Conservation (phyloP, 805 yeast species). For the Kazachstania psychrophila region DNA sequence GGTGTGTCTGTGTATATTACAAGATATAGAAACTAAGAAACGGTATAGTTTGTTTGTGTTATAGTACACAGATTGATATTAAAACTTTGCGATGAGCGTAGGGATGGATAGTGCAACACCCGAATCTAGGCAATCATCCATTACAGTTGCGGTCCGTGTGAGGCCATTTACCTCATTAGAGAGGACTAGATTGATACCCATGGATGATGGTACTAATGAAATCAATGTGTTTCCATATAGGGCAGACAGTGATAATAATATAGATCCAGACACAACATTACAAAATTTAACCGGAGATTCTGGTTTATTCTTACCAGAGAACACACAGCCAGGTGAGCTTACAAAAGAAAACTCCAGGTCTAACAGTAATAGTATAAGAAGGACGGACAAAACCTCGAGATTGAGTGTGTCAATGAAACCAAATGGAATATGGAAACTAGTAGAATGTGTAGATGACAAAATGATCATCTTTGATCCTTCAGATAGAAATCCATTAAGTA, state of each 20-base stretch:
- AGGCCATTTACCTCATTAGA: slow-evolving; percentile 70
- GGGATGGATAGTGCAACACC: background rate
- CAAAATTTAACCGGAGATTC: slow-evolving; percentile 3
- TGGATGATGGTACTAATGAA: background rate
- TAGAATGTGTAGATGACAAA: slow-evolving; percentile 73
- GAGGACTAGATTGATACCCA: slow-evolving; percentile 36
- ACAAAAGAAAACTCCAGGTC: background rate
- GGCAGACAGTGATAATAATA: too few species aligned
- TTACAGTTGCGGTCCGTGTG: slow-evolving; percentile 70
- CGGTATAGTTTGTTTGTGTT: too few species aligned
- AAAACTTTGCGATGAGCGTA: background rate
- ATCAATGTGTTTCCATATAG: too few species aligned
- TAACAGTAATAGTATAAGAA: background rate
- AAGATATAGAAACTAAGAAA: too few species aligned
- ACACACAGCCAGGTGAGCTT: background rate
- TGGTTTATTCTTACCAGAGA: background rate
- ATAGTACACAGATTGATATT: too few species aligned
- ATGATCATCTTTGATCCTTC: slow-evolving; percentile 86
- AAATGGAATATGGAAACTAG: slow-evolving; percentile 53
- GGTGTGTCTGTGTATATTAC: too few species aligned
- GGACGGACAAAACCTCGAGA: too few species aligned
- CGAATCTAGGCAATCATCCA: slow-evolving; percentile 43
- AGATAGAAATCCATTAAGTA: slow-evolving; percentile 48
- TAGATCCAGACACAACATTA: too few species aligned
- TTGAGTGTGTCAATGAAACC: slow-evolving; percentile 27